phyloP scores from a whole-genome alignment of 768 basidiomycete species.

The Rhizopogon roseolus region DNA sequence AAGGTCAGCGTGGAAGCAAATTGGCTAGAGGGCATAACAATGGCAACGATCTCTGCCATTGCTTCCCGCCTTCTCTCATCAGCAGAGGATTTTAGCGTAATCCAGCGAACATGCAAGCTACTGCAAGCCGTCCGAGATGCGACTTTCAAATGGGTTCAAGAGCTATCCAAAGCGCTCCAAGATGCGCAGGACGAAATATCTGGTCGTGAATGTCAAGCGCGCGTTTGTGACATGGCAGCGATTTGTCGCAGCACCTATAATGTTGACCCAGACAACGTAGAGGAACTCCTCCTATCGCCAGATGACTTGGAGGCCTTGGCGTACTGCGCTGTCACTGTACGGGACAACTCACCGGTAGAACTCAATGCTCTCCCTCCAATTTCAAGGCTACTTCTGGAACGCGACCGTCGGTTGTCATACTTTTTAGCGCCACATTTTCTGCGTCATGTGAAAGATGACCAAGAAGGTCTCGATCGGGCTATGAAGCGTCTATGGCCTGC shows the following conservation, averaged over 20 bases:
- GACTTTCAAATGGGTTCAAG: slow-evolving; percentile 27
- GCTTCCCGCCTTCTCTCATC: slow-evolving; percentile 29
- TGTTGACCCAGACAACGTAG: slow-evolving; percentile 12
- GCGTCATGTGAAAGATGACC: slow-evolving; percentile 6
- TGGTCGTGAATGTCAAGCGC: slow-evolving; percentile 5
- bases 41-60: slow-evolving; percentile 27
- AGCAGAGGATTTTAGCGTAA: slow-evolving; percentile 5
- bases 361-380: background rate
- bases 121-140: slow-evolving; percentile 24
- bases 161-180: slow-evolving; percentile 19
- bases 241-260: slow-evolving; percentile 34
- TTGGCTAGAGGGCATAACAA: slow-evolving; percentile 28
- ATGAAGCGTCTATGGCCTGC: slow-evolving; percentile 24
- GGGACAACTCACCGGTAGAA: slow-evolving; percentile 19
- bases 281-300: slow-evolving; percentile 11
- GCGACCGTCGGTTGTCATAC: slow-evolving; percentile 25
- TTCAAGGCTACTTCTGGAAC: slow-evolving; percentile 17
- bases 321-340: slow-evolving; percentile 24
- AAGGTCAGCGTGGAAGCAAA: slow-evolving; percentile 27
- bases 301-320: slow-evolving; percentile 23
- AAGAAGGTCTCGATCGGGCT: slow-evolving; percentile 20
- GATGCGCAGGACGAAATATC: background rate
- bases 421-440: slow-evolving; percentile 13
- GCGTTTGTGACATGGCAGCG: slow-evolving; percentile 27
- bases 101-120: slow-evolving; percentile 12